A percentile compares a stretch with the other conserved stretches of the same genome.
These are phyloP conservation scores for Croton laevigatus DNA, from an alignment of 441 rosid species.

Conservation along the genomic window DNA sequence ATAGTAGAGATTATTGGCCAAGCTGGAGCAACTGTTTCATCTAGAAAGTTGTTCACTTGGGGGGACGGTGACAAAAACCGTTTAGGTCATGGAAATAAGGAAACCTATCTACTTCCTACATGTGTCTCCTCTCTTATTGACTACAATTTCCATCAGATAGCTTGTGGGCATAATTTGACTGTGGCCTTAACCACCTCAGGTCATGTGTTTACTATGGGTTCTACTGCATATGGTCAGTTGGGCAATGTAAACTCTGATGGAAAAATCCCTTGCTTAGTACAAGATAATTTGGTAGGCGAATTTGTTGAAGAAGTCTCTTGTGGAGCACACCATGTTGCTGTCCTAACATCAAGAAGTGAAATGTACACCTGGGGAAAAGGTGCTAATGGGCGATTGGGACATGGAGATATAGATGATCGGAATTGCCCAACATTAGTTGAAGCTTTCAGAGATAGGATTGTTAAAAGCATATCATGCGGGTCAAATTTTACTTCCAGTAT, in stretches of 20 bases:
- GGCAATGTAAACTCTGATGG: conserved; percentile 72
- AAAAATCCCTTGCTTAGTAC: conserved; percentile 67
- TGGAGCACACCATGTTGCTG: conserved; percentile 79
- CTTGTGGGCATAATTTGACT: conserved; percentile 80
- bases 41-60: conserved; percentile 91
- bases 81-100: conserved; percentile 86
- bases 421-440: conserved; percentile 70
- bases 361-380: conserved; percentile 94
- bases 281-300: conserved; percentile 80
- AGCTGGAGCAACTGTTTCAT: conserved; percentile 44
- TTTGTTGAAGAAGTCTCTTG: conserved; percentile 89
- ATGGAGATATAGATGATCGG: conserved; percentile 77
- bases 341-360: conserved; percentile 86
- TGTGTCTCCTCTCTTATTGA: conserved; percentile 79
- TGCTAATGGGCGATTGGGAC: conserved; percentile 84
- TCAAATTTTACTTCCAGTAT: conserved; percentile 86
- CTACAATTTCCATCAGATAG: conserved; percentile 80
- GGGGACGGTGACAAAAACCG: conserved; percentile 91
- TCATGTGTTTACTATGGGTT: conserved; percentile 86
- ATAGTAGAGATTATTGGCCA: conserved; percentile 82
- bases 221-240: conserved; percentile 65
- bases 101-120: conserved; percentile 71
- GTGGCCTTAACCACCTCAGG: conserved; percentile 90
- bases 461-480: conserved; percentile 84
- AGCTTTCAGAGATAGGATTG: conserved; percentile 69